Percentiles rank a stretch among this genome's conserved stretches.
Conservation (phyloP, 768 basidiomycete genomes). For the Paxillus involutus region DNA sequence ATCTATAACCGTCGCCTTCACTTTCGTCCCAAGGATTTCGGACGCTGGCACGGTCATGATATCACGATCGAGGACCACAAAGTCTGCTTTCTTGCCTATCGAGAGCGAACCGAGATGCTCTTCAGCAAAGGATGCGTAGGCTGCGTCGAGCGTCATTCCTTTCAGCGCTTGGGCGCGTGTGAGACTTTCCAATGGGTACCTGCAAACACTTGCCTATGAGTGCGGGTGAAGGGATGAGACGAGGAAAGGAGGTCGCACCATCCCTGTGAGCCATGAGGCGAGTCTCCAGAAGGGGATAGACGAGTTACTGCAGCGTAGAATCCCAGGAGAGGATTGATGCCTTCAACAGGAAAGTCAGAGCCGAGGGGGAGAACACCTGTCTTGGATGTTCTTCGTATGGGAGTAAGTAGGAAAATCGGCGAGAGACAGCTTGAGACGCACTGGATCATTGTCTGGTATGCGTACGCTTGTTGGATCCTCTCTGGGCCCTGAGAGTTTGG, state of each 20-base stretch:
- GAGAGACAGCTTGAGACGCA: conserved; percentile 32
- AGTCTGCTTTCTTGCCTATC: conserved; percentile 84
- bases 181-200: conserved; percentile 76
- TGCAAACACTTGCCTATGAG: conserved; percentile 25
- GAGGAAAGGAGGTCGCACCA: conserved; percentile 53
- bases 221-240: neutral
- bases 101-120: conserved; percentile 67
- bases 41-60: conserved; percentile 63
- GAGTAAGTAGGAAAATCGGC: neutral
- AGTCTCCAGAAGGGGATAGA: conserved; percentile 62
- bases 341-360: conserved; percentile 93
- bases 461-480: conserved; percentile 86
- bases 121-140: conserved; percentile 84
- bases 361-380: conserved; percentile 73
- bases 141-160: conserved; percentile 89
- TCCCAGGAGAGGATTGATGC: conserved; percentile 83
- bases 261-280: conserved; percentile 80
- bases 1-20: conserved; percentile 73
- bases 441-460: conserved; percentile 78
- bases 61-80: conserved; percentile 78
- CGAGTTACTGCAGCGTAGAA: conserved; percentile 90
- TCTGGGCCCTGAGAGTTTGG: conserved; percentile 58
- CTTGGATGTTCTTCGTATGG: conserved; percentile 44
- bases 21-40: conserved; percentile 67
- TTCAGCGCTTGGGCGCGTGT: conserved; percentile 81